Conservation (phyloP, 805 yeast genomes). For the Jamesozyma jinghongensis region DNA sequence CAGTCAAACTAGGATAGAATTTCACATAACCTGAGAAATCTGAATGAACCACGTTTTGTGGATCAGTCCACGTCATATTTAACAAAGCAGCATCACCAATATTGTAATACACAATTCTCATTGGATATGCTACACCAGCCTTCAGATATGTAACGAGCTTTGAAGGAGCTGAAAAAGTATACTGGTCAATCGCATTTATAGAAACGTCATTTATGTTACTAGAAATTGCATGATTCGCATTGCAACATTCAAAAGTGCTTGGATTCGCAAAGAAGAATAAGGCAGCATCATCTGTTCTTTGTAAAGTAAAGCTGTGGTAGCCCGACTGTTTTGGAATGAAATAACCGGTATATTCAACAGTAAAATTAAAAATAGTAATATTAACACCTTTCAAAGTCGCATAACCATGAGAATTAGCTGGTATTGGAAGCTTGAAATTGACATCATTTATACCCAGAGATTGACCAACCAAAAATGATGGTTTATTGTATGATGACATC, state of each 20-base stretch:
- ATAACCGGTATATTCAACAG: constrained; percentile 1
- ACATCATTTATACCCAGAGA: no score
- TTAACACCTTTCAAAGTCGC: background rate
- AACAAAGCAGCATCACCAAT: background rate
- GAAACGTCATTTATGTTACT: no score
- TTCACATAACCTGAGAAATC: background rate
- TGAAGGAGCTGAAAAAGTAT: background rate
- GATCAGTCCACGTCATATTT: background rate
- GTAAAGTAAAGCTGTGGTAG: background rate
- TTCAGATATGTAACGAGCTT: background rate
- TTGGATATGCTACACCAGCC: background rate
- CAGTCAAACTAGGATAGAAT: no score
- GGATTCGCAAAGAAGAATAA: background rate
- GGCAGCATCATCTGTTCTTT: background rate
- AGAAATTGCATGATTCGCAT: background rate
- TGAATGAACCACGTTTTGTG: background rate
- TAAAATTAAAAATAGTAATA: background rate
- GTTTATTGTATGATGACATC: no score
- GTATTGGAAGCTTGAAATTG: no score
- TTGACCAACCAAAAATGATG: no score
- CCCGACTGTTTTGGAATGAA: background rate
- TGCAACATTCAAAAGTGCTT: background rate
- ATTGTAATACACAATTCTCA: background rate
- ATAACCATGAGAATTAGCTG: no score
- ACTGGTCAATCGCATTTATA: background rate